Percentiles rank a stretch among this genome's conserved stretches.
Evolutionary conservation across 2,329 filamentous ascomycete species (phyloP).

Genomic region (Leptographium flavum): DNA sequence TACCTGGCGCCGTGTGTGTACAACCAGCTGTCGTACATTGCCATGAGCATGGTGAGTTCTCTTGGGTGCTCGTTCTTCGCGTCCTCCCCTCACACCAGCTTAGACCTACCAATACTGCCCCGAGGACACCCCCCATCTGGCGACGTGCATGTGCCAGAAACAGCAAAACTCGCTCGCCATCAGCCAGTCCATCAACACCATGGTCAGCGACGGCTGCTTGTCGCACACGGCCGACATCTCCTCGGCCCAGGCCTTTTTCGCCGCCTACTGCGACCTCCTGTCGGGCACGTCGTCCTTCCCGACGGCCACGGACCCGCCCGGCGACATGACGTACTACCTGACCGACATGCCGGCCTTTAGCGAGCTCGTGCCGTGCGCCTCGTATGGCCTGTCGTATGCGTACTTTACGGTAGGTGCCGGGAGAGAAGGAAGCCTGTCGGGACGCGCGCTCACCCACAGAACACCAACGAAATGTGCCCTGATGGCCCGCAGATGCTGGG

Average conservation of each 20-base stretch:
- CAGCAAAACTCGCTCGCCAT: slow-evolving; percentile 30
- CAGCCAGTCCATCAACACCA: slow-evolving; percentile 27
- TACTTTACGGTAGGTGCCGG: slow-evolving; percentile 23
- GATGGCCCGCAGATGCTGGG: slow-evolving; percentile 32
- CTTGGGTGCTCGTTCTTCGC: neutral
- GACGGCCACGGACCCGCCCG: slow-evolving; percentile 28
- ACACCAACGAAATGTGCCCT: slow-evolving; percentile 27
- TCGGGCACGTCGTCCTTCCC: slow-evolving; percentile 35
- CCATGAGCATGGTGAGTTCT: slow-evolving; percentile 19
- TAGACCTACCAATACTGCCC: slow-evolving; percentile 15
- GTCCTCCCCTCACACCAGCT: neutral
- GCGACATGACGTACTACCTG: slow-evolving; percentile 41
- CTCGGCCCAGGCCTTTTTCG: slow-evolving; percentile 34
- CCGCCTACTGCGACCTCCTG: slow-evolving; percentile 36
- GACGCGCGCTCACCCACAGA: slow-evolving; percentile 12
- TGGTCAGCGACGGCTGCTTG: slow-evolving; percentile 29
- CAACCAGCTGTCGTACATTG: slow-evolving; percentile 22
- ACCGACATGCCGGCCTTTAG: slow-evolving; percentile 33
- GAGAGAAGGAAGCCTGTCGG: neutral
- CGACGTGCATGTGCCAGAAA: slow-evolving; percentile 38
- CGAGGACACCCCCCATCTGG: slow-evolving; percentile 18
- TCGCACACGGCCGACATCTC: slow-evolving; percentile 31
- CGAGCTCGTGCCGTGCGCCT: slow-evolving; percentile 29
- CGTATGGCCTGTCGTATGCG: slow-evolving; percentile 26
- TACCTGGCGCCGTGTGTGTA: slow-evolving; percentile 30